Conservation (phyloP, 2,329 filamentous ascomycete genomes). For the Arachnomyces sp. region DNA sequence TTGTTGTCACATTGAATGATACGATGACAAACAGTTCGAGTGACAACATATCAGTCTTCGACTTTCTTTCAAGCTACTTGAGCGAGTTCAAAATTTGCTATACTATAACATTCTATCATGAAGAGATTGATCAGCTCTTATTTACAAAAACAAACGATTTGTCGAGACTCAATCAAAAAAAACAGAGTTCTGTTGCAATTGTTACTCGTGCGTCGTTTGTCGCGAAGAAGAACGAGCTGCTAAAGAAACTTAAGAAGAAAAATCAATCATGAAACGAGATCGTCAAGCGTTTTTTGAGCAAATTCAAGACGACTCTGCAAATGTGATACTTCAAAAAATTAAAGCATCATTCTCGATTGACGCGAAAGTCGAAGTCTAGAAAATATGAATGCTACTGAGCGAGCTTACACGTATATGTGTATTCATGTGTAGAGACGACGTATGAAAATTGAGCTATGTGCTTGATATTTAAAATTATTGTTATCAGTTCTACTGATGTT, state of each 20-base stretch:
- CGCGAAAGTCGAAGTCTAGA: constrained; percentile 1
- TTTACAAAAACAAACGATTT: constrained; percentile 2
- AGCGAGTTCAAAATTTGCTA: constrained; percentile 2
- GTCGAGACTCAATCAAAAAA: constrained; percentile 1
- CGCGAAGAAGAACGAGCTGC: constrained; percentile 3
- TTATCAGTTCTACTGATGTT: too few species aligned
- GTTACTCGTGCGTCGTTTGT: constrained; percentile 1
- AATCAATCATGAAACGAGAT: constrained; percentile 3
- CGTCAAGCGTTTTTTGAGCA: constrained; percentile 3
- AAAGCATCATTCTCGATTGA: not conserved
- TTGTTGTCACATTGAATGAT: constrained; percentile 1
- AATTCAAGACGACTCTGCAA: constrained; percentile 4
- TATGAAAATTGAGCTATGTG: too few species aligned
- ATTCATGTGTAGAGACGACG: too few species aligned
- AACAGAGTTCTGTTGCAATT: not conserved
- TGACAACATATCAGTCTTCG: constrained; percentile 1
- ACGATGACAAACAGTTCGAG: not conserved
- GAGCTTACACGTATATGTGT: too few species aligned
- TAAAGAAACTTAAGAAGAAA: constrained; percentile 11
- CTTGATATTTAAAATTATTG: too few species aligned
- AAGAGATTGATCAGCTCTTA: not conserved
- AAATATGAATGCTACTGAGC: not conserved
- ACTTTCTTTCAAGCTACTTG: constrained; percentile 3
- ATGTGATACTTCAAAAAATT: constrained; percentile 3
- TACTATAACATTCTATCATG: constrained; percentile 6